Percentiles rank a stretch among this genome's conserved stretches.
phyloP scores from a whole-genome alignment of 805 yeast species.

The Kuraishia floccosa region DNA sequence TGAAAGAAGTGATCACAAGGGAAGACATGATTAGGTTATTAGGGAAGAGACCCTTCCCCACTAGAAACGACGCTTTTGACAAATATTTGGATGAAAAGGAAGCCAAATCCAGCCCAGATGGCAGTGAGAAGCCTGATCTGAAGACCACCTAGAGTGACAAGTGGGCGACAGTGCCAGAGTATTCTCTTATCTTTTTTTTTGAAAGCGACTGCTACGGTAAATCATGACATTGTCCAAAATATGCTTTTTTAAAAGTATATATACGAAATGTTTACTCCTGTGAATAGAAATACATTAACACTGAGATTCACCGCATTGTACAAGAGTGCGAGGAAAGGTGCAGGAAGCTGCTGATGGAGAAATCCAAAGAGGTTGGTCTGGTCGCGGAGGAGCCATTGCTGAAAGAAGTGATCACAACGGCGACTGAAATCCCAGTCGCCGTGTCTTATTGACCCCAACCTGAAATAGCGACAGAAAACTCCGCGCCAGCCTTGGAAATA shows the following conservation, averaged over 20 bases:
- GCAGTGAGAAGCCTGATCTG: neutral
- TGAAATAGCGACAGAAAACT: constrained; percentile 14
- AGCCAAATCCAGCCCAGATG: neutral
- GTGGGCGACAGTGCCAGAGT: neutral
- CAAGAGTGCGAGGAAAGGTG: constrained; percentile 56
- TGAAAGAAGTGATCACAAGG: constrained; percentile 72
- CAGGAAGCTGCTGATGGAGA: constrained; percentile 42
- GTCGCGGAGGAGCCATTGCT: constrained; percentile 65
- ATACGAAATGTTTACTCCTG: too few relatives aligned
- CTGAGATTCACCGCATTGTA: constrained; percentile 57
- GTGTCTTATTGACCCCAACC: too few relatives aligned
- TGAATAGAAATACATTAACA: too few relatives aligned
- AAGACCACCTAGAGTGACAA: neutral
- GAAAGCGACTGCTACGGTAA: constrained; percentile 4
- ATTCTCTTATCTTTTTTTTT: neutral
- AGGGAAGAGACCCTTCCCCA: constrained; percentile 72
- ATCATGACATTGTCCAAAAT: too few relatives aligned
- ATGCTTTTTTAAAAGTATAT: too few relatives aligned
- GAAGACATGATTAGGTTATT: constrained; percentile 68
- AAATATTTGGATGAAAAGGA: constrained; percentile 48
- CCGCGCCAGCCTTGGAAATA: constrained; percentile 45
- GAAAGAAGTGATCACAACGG: constrained; percentile 77
- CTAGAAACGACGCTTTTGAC: constrained; percentile 81
- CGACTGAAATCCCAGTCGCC: too few relatives aligned
- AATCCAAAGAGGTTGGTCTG: constrained; percentile 45